Evolutionary conservation across 371 early-diverging fungal genomes (phyloP).

Genomic region (Rhizomucor pusillus): DNA sequence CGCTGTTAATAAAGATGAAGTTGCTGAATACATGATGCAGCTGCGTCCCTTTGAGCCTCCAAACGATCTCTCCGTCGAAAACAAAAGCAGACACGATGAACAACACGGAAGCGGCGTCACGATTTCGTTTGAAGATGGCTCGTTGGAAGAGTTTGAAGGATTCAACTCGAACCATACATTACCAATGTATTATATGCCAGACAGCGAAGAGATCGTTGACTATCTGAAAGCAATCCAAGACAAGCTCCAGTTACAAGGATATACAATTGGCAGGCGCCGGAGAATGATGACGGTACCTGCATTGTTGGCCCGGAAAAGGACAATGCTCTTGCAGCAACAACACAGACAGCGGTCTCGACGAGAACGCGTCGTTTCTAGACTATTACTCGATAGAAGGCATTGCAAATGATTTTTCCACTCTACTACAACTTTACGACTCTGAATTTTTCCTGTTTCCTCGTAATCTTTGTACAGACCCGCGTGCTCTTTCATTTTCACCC

Average conservation of each 20-base stretch:
- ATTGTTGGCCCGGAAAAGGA: background rate
- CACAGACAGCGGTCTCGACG: background rate
- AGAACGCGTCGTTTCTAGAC: background rate
- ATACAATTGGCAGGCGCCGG: background rate
- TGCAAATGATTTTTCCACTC: too few relatives aligned
- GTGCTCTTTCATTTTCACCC: too few relatives aligned
- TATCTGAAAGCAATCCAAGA: conserved; percentile 33
- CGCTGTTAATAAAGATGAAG: conserved; percentile 26
- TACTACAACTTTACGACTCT: too few relatives aligned
- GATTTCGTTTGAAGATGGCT: conserved; percentile 3
- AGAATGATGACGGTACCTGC: background rate
- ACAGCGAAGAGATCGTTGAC: conserved; percentile 36
- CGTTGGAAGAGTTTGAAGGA: conserved; percentile 7
- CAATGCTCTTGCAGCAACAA: background rate
- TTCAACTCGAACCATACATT: conserved; percentile 13
- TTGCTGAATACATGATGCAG: conserved; percentile 30
- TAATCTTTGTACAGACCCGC: too few relatives aligned
- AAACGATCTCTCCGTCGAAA: conserved; percentile 1
- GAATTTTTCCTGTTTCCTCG: too few relatives aligned
- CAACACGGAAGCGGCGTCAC: conserved; percentile 2
- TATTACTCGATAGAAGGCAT: background rate
- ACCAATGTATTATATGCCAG: conserved; percentile 46
- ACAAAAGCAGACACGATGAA: background rate
- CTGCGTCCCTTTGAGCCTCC: conserved; percentile 31
- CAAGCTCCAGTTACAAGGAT: conserved; percentile 4